Evolutionary conservation across 202 grass and related monocot species (phyloP), one percentile per base, ranked within the genome.

Genomic region (Sporobolus alterniflorus): DNA sequence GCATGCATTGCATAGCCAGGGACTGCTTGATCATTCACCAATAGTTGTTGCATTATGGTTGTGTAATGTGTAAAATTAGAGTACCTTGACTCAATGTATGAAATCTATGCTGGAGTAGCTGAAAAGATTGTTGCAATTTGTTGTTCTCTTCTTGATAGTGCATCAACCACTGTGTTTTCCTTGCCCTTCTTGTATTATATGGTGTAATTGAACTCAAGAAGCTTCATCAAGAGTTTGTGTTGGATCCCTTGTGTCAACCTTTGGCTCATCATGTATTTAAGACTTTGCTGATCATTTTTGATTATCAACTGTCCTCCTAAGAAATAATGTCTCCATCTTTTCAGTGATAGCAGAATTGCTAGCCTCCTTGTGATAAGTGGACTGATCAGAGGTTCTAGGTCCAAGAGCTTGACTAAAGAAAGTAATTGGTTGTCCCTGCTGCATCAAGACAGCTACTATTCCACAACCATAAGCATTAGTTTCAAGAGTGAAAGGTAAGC

Each of bases 241-340:
- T 66, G 63, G 0, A 66, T 40, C 0, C 63, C 63, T 12, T 66
- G n/a, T 18, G 1, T n/a, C 15, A 3, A 69, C 0, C 22, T 44
- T 6, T 69, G 40, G 0, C n/a, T 18, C 1, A 1, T 13, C 4
- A 16, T 44, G 13, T 26, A 66, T 6, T 40, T 40, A 0, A 11
- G 4, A 5, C 24, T 28, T 9, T 42, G 11, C 2, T 69, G 22
- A 4, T 49, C 67, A 9, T 41, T 71, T 20, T 7, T 48, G 0
- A 71, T 49, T 0, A 46, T 31, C 0, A 48, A 2, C 0, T 0
- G 0, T 9, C 22, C 9, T 0, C 25, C 22, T 0, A 15, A 0
- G 0, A 71, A 17, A 20, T 71, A 49, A 11, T 71, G 42, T 3
- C 5, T 28, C 67, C 67, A 71, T 4, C 30, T 71, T 0, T 30